Evolutionary conservation across 306 rosid genomes (phyloP).

Genomic region (Rosa rugosa): DNA sequence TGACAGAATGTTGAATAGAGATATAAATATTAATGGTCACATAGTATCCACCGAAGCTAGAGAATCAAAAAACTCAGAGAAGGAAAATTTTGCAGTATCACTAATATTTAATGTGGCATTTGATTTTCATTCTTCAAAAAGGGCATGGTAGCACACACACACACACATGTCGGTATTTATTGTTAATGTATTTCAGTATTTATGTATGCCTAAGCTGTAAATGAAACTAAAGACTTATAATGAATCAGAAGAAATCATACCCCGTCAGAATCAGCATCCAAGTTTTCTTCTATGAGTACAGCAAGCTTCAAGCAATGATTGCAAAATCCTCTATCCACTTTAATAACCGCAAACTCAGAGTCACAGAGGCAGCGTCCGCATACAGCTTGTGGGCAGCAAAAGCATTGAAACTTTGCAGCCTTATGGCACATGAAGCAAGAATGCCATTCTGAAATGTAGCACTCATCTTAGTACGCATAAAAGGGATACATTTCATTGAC

Average conservation of each 20-base stretch:
- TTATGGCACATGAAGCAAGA: constrained; percentile 52
- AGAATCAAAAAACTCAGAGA: background rate
- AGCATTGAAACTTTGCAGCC: constrained; percentile 55
- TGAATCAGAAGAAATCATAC: constrained; percentile 37
- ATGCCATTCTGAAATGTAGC: constrained; percentile 53
- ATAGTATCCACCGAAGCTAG: background rate
- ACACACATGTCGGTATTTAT: background rate
- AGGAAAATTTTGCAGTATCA: background rate
- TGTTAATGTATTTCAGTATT: background rate
- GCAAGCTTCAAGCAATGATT: constrained; percentile 53
- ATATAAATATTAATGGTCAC: background rate
- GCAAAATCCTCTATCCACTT: constrained; percentile 55
- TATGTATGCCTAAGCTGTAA: background rate
- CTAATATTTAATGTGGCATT: background rate
- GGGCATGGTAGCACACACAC: background rate
- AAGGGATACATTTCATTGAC: background rate
- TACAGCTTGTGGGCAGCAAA: constrained; percentile 69
- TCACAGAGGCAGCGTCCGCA: constrained; percentile 51
- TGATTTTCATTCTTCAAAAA: background rate
- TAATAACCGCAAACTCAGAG: constrained; percentile 41
- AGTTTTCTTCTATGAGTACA: constrained; percentile 48
- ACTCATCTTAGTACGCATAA: background rate
- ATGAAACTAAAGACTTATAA: background rate
- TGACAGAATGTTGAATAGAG: background rate
- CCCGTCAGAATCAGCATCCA: constrained; percentile 62